A percentile compares a stretch with the other conserved stretches of the same genome.
Evolutionary conservation across 108 stramenopile species (phyloP).

Genomic region (Skeletonema tropicum): DNA sequence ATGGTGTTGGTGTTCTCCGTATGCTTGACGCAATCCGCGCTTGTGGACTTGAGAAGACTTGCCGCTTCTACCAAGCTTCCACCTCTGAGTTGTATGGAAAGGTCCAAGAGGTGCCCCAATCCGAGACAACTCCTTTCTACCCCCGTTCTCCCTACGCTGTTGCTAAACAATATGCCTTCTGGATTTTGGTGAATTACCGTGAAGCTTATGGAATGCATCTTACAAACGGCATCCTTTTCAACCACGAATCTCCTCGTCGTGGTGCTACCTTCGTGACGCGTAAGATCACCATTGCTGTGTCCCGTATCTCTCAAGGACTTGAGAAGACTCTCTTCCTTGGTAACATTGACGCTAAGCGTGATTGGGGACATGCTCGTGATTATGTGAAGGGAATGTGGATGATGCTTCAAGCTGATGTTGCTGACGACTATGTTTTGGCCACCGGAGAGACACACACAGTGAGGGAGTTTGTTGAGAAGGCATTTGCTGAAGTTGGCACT

Average conservation of each 20-base stretch:
- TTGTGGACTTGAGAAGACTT: slow-evolving; percentile 80
- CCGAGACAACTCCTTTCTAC: slow-evolving; percentile 99
- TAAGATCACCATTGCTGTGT: slow-evolving; percentile 96
- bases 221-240: slow-evolving; percentile 98
- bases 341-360: slow-evolving; percentile 98
- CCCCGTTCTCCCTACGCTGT: slow-evolving; percentile 99
- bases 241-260: slow-evolving; percentile 98
- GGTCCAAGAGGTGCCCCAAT: slow-evolving; percentile 97
- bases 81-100: slow-evolving; percentile 99
- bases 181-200: slow-evolving; percentile 99
- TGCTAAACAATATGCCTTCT: slow-evolving; percentile 98
- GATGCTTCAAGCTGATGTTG: slow-evolving; percentile 95
- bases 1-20: slow-evolving; percentile 97
- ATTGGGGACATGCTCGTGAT: slow-evolving; percentile 99
- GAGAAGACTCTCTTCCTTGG: slow-evolving; percentile 94
- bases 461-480: slow-evolving; percentile 96
- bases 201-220: slow-evolving; percentile 99
- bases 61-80: slow-evolving; percentile 96
- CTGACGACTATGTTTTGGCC: slow-evolving; percentile 98
- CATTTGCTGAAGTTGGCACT: slow-evolving; percentile 86
- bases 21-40: slow-evolving; percentile 98
- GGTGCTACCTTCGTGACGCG: slow-evolving; percentile 98
- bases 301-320: slow-evolving; percentile 82
- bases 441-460: slow-evolving; percentile 98
- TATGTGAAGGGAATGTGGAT: slow-evolving; percentile 99